Base-by-base conservation (phyloP, 2,329 filamentous ascomycete genomes). In the Arthroderma sp. region DNA sequence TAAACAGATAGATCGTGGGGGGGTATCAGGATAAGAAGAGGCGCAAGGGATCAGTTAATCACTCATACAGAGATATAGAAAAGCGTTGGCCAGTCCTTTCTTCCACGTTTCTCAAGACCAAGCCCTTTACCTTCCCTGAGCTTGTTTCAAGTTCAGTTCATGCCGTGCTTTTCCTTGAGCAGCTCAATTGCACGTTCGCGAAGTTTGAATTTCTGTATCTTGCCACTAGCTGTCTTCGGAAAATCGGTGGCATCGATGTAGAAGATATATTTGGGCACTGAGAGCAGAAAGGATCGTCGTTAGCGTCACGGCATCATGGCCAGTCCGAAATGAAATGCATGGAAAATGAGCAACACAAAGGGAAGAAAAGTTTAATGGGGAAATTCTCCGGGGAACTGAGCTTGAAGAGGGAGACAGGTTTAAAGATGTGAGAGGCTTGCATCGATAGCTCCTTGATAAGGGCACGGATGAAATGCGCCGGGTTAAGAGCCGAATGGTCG, bases 171-270 rank as follows among this genome's bases (percentile, higher is more conserved):
- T 31, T 75, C 69, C 33, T 67, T 70, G 51, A 82, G 61, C 56
- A 80, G 62, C 62, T 74, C 64, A 39, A 79, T 67, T 0, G 82
- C 91, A 66, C 79, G 74, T 15, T 90, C 86, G 66, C 82, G 81
- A 65, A 97, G 70, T 74, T 86, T 91, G 69, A 87, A 96, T 75
- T 97, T 96, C 74, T 95, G 89, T 57, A 97, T 91, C 81, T 98
- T 98, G 23, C 91, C 91, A 69, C 89, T 95, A 4, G 90, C 87
- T 37, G 93, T 98, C 79, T 95, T 96, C 19, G 91, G 91, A 68
- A 88, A 94, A n/a, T 83, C 81, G 0, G 84, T 79, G 0, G 63
- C 63, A 4, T 66, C 64, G 8, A 87, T 77, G 80, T 87, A 95
- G 68, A 95, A 95, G n/a, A 97, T 80, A 68, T 91, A 82, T 71